phyloP scores from a whole-genome alignment of 257 asterid species.

The Nicotiana tomentosiformis region DNA sequence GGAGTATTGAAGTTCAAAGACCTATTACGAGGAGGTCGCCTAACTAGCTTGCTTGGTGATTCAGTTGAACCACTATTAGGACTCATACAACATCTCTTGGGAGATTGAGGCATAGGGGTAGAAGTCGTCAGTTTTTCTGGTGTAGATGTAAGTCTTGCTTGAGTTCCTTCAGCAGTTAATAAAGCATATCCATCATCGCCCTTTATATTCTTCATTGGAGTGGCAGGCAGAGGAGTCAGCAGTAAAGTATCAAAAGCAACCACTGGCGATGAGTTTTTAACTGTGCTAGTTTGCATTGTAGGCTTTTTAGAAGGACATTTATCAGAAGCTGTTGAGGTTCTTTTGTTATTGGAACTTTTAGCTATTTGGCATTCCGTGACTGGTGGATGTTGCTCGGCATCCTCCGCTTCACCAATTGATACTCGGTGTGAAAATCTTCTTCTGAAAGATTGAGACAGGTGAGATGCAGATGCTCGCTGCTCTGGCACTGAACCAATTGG shows the following conservation, averaged over 20 bases:
- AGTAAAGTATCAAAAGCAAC: neutral
- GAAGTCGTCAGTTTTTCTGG: conserved; percentile 55
- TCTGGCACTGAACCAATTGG: neutral
- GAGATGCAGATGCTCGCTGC: conserved; percentile 30
- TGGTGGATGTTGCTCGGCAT: conserved; percentile 13
- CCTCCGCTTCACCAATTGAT: conserved; percentile 7
- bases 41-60: conserved; percentile 44
- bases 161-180: conserved; percentile 36
- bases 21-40: conserved; percentile 63
- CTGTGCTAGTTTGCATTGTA: neutral
- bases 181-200: conserved; percentile 5
- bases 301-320: conserved; percentile 5
- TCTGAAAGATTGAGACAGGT: conserved; percentile 48
- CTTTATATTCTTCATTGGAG: conserved; percentile 37
- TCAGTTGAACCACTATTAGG: conserved; percentile 41
- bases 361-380: neutral
- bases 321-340: conserved; percentile 1
- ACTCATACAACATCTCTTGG: conserved; percentile 67
- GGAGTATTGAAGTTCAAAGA: conserved; percentile 72
- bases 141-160: conserved; percentile 35
- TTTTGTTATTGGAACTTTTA: neutral
- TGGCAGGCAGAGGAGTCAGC: conserved; percentile 24
- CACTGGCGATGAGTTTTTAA: neutral
- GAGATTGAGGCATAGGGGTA: conserved; percentile 53
- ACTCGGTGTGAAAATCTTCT: conserved; percentile 34